These are phyloP conservation scores for Pseudocercospora pini-densiflorae DNA, from an alignment of 2,329 filamentous ascomycete genomes.

Conservation along the genomic window DNA sequence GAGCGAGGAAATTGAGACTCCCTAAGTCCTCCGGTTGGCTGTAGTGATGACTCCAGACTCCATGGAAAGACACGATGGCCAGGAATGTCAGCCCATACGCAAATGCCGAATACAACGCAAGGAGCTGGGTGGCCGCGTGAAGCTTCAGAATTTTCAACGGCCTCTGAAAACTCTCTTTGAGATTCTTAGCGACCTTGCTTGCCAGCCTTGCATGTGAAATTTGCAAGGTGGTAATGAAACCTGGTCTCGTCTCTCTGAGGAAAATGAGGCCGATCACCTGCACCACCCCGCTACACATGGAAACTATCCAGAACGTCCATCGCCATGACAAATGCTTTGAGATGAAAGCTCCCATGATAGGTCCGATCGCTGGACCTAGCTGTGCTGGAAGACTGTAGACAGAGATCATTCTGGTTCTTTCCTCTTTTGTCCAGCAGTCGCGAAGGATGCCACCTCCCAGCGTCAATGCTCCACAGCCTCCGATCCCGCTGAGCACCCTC, in stretches of 20 bases:
- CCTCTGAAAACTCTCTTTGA: slow-evolving; percentile 29
- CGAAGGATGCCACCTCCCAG: slow-evolving; percentile 36
- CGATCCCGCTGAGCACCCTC: slow-evolving; percentile 39
- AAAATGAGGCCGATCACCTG: slow-evolving; percentile 45
- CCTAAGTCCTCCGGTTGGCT: slow-evolving; percentile 32
- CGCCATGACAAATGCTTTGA: slow-evolving; percentile 55
- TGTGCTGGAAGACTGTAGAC: slow-evolving; percentile 42
- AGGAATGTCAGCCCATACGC: slow-evolving; percentile 41
- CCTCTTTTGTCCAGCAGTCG: slow-evolving; percentile 36
- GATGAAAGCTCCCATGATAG: slow-evolving; percentile 59
- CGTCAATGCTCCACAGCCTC: slow-evolving; percentile 37
- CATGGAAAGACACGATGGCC: slow-evolving; percentile 41
- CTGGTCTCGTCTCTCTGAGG: slow-evolving; percentile 46
- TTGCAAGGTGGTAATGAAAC: background rate
- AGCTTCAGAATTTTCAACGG: slow-evolving; percentile 33
- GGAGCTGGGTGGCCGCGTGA: slow-evolving; percentile 24
- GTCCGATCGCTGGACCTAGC: slow-evolving; percentile 48
- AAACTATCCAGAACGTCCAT: slow-evolving; percentile 52
- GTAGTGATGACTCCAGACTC: slow-evolving; percentile 29
- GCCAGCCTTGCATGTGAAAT: slow-evolving; percentile 44
- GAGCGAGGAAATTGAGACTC: slow-evolving; percentile 38
- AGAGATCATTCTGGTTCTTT: slow-evolving; percentile 37
- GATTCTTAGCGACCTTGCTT: slow-evolving; percentile 48
- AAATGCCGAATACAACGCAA: slow-evolving; percentile 39
- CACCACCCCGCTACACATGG: slow-evolving; percentile 44